Conservation (phyloP, 1,139 yeast genomes). For the Barnettozyma hawaiiensis region DNA sequence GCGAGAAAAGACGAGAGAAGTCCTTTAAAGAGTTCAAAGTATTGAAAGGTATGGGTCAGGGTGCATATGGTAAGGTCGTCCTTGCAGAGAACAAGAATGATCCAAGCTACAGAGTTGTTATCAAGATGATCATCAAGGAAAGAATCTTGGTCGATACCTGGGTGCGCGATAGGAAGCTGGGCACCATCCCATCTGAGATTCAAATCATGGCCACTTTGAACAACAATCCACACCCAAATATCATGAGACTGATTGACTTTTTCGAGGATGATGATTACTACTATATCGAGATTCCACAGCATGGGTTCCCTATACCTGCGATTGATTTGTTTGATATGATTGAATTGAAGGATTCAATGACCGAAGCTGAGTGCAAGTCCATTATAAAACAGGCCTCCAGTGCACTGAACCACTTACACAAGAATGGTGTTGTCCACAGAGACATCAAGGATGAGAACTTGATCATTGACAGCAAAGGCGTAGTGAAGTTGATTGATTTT, state of each 20-base stretch:
- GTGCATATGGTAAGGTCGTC: constrained; percentile 92
- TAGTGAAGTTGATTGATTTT: constrained; percentile 84
- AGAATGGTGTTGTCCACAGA: constrained; percentile 84
- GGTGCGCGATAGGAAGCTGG: constrained; percentile 87
- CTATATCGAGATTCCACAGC: constrained; percentile 85
- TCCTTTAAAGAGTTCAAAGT: constrained; percentile 65
- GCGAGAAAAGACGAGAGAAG: constrained; percentile 57
- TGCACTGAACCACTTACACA: constrained; percentile 76
- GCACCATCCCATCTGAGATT: constrained; percentile 92
- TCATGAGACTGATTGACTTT: constrained; percentile 77
- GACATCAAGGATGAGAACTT: constrained; percentile 95
- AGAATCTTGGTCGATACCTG: constrained; percentile 93
- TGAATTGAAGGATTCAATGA: constrained; percentile 75
- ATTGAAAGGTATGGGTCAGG: constrained; percentile 83
- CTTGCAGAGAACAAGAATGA: constrained; percentile 67
- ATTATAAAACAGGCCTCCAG: constrained; percentile 77
- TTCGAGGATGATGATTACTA: constrained; percentile 88
- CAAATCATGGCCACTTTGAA: constrained; percentile 81
- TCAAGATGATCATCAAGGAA: constrained; percentile 87
- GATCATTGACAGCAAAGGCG: constrained; percentile 71
- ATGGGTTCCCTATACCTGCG: constrained; percentile 77
- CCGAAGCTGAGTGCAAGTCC: constrained; percentile 66
- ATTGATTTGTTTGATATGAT: constrained; percentile 88
- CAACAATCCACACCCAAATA: constrained; percentile 77
- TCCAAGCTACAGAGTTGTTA: constrained; percentile 59